Base-by-base conservation (phyloP, 2,329 filamentous ascomycete genomes). In the Chaetomiaceae sp. region DNA sequence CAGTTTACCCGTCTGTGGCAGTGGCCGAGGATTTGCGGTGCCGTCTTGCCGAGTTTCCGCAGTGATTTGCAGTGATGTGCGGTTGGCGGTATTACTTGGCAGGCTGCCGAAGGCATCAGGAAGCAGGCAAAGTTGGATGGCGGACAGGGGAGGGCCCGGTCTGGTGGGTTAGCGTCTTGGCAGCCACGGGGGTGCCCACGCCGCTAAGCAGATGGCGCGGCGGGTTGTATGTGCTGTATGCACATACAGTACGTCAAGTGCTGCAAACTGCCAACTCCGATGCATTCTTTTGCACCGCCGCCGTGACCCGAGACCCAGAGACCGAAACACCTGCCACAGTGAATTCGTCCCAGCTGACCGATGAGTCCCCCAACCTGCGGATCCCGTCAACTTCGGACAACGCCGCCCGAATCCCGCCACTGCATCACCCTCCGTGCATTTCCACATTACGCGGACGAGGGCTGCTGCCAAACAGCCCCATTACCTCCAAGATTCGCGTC, bases 401-500 rank as follows among this genome's bases (percentile, higher is more conserved):
- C 36, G 18, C 14, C 27, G 23, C 18, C 25, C 48, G 20, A 29
- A 23, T 5, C 43, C 42, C 29, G 27, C 36, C 37, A 37, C 34
- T 14, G 27, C 40, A 34, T 37, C 53, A 20, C 47, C 38, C 32
- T 29, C 25, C 34, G 40, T 53, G 40, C 56, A 48, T 25, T 40
- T 40, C 47, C 51, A 59, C 46, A 47, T 43, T 66, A 64, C 73
- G 77, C 77, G 74, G 79, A 77, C 71, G 74, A 81, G 85, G 79
- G 86, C 85, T 88, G 85, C 84, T 84, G 81, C 79, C 73, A 72
- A 73, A 80, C 87, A 91, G 89, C 87, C 85, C 84, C 78, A 79
- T 71, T 69, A 73, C 78, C 77, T 80, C 79, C 90, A 96, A 83
- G 74, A 96, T 96, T 96, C 81, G 88, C 83, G 78, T 84, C 68